phyloP scores from a whole-genome alignment of 2,329 filamentous ascomycete genomes.

The Leptoxyphium fumago region DNA sequence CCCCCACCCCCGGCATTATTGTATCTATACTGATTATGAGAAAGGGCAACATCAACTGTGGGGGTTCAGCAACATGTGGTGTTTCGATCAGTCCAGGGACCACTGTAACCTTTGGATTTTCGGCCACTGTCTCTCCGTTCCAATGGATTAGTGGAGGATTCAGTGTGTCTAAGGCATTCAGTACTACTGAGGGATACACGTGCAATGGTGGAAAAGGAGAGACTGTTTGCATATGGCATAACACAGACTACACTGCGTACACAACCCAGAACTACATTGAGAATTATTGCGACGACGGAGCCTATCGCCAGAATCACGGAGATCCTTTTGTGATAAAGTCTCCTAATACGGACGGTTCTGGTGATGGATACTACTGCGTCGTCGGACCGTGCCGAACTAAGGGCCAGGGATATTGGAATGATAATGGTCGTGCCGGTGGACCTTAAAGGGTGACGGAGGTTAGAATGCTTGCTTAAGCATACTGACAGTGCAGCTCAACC shows the following conservation, averaged over 20 bases:
- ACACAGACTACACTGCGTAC: neutral
- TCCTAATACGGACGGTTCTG: neutral
- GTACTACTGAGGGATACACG: neutral
- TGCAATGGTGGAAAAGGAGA: neutral
- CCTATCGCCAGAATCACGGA: neutral
- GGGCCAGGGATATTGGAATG: neutral
- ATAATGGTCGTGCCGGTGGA: neutral
- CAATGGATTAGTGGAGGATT: neutral
- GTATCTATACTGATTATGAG: too few relatives aligned
- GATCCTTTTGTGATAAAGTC: neutral
- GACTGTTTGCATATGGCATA: neutral
- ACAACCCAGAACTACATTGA: neutral
- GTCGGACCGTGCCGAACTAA: neutral
- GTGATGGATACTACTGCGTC: neutral
- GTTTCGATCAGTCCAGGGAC: neutral
- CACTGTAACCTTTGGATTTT: too few relatives aligned
- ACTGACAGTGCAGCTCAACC: too few relatives aligned
- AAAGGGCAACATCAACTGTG: neutral
- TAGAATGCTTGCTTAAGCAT: too few relatives aligned
- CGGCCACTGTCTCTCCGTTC: too few relatives aligned
- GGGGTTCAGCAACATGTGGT: neutral
- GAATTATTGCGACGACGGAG: too few relatives aligned
- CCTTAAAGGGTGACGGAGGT: too few relatives aligned
- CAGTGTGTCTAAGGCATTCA: neutral
- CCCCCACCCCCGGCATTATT: too few relatives aligned